Evolutionary conservation across 352 stramenopile species (phyloP), one percentile per base, ranked within the genome.

Genomic region (Phytophthora litchii): DNA sequence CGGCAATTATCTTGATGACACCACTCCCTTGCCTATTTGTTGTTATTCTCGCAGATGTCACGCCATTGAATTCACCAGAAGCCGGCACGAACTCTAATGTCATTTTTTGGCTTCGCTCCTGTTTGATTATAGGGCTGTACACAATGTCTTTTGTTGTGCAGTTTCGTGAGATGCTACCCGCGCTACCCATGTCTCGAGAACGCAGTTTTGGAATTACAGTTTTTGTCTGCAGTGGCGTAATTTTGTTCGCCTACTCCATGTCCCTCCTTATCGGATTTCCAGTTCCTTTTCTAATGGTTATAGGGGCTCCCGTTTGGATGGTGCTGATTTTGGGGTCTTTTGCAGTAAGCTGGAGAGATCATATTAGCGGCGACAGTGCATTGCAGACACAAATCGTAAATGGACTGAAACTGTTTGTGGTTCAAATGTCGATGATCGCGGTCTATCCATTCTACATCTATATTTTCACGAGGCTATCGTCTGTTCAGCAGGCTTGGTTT

Each of bases 361-460:
- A 27, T 10, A 48, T 65, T 44, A 13, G 27, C 25, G 35, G 23
- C 6, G 36, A 41, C 17, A 36, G 44, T 13, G 38, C 27, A n/a
- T 35, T 44, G 8, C 46, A 35, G 9, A 14, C 16, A 11, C 48
- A 57, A n/a, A 20, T 56, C 29, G 29, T 17, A 27, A 31, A 47
- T 47, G 36, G 21, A 35, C 36, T 45, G 13, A 42, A 35, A 20
- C 37, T 52, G 10, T 53, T 36, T 38, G 19, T 31, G 10, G 8
- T 60, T 31, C 16, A 56, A 19, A 43, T 52, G 29, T 38, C 19
- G 37, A 37, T 56, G 27, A 37, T 72, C 20, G 42, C 40, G 12
- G 20, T 73, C 27, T 74, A 72, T 42, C 54, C 60, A 8, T 21
- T 55, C n/a, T 74, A 61, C 38, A 64, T 35, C 10, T 63, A 50